phyloP scores from a whole-genome alignment of 345 rosid genomes.

The Nephelium lappaceum region DNA sequence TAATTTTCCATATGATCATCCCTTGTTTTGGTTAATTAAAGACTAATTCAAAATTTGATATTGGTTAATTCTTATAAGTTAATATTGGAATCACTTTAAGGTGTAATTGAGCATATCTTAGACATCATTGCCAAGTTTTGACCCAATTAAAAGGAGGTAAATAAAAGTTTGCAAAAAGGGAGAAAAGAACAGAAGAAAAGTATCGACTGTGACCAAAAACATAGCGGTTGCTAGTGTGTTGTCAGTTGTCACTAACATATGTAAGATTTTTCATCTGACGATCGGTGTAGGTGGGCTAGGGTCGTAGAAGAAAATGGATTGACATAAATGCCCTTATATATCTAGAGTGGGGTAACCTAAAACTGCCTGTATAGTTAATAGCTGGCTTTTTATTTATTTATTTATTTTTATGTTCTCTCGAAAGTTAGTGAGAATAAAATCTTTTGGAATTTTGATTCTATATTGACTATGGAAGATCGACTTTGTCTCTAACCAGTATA shows the following conservation, averaged over 20 bases:
- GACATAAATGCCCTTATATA: slow-evolving; percentile 10
- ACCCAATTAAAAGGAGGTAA: neutral
- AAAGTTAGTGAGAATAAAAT: neutral
- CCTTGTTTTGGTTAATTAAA: neutral
- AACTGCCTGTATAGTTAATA: too few relatives aligned
- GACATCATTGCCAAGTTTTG: neutral
- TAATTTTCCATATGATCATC: neutral
- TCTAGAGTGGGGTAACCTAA: neutral
- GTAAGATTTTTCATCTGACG: slow-evolving; percentile 5
- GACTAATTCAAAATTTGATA: too few relatives aligned
- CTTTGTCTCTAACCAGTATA: neutral
- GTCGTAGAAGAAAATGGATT: neutral
- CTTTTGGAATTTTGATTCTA: neutral
- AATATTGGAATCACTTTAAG: neutral
- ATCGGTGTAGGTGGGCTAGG: neutral
- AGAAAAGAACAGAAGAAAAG: neutral
- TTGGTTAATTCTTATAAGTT: neutral
- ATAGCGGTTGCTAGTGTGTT: neutral
- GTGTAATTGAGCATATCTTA: neutral
- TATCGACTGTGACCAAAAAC: neutral
- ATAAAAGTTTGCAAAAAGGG: neutral
- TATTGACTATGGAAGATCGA: neutral
- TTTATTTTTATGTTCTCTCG: neutral
- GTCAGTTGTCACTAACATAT: slow-evolving; percentile 28
- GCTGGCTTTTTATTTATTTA: too few relatives aligned